Base-by-base conservation (phyloP, 495 filamentous ascomycete species). In the Thermochaetoides thermophila region DNA sequence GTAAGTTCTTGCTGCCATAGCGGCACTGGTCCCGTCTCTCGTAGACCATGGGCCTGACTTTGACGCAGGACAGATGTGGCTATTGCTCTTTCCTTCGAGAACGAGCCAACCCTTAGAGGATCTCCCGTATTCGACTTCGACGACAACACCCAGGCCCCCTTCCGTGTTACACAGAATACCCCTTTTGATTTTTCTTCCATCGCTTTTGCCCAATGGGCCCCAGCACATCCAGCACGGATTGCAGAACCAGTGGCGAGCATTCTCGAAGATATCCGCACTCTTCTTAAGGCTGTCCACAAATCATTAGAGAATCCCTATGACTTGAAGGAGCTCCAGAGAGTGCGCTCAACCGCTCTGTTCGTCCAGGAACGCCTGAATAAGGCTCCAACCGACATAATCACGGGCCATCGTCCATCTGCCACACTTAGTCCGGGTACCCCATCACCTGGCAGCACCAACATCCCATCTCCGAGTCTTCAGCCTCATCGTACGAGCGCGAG, bases 251-350 rank as follows among this genome's bases (percentile, higher is more conserved):
- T 46, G 2, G 52, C 56, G 14, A 50, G 48, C 9, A 56, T 60
- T 25, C 53, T 60, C 13, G 56, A 60, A 40, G 56, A 60, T 32
- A 53, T 60, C 42, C 48, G 56, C 13, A 52, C 52, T 28, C 42
- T 58, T 17, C 39, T 57, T 22, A 20, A 30, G 12, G 35, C 49
- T 0, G 55, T 58, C 7, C 45, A 50, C 9, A 31, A 42, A 11
- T 49, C 58, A 5, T 55, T 55, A 1, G 35, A 38, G 2, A 24
- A 37, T 0, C 37, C 56, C 6, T 47, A 52, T 2, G 24, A n/a
- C n/a, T n/a, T 42, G 0, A 49, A 51, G 27, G 49, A 56, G 32
- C 33, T 55, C 4, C 50, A 47, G 14, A 53, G 58, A 31, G 45
- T 58, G 2, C 36, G 46, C 13, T 43, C 47, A 1, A 52, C 48